Evolutionary conservation across 2,329 filamentous ascomycete species (phyloP).

Genomic region (Aspergillus fructus): DNA sequence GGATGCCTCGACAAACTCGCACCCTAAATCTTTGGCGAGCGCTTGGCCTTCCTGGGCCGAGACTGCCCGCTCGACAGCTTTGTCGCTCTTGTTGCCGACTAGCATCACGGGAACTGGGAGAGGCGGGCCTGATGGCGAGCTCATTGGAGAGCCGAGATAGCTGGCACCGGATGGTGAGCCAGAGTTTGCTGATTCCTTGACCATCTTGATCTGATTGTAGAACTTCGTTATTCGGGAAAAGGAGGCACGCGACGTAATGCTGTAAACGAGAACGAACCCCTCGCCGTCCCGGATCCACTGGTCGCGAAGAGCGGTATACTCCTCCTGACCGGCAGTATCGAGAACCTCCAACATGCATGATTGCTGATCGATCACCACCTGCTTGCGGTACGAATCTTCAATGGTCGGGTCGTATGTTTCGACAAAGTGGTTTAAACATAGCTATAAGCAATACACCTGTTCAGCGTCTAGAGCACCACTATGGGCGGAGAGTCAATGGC

Average conservation of each 20-base stretch:
- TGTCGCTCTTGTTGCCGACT: constrained; percentile 97
- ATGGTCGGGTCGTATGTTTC: constrained; percentile 78
- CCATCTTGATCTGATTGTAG: constrained; percentile 93
- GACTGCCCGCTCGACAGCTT: constrained; percentile 92
- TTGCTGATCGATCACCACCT: constrained; percentile 83
- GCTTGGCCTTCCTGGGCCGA: constrained; percentile 95
- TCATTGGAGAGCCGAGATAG: constrained; percentile 50
- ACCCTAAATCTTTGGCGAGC: constrained; percentile 85
- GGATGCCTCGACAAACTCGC: constrained; percentile 95
- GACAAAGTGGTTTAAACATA: constrained; percentile 97
- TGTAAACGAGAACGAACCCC: constrained; percentile 96
- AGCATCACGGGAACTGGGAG: constrained; percentile 90
- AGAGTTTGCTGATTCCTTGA: constrained; percentile 77
- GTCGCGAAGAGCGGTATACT: constrained; percentile 93
- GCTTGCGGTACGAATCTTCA: constrained; percentile 68
- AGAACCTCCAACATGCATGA: constrained; percentile 97
- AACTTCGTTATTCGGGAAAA: constrained; percentile 94
- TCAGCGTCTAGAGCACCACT: constrained; percentile 5
- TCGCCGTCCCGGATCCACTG: constrained; percentile 99
- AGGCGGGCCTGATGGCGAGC: constrained; percentile 50
- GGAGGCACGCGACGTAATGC: constrained; percentile 93
- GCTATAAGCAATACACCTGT: constrained; percentile 47
- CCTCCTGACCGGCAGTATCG: constrained; percentile 96
- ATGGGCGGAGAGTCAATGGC: constrained; percentile 14
- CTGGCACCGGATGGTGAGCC: constrained; percentile 53